phyloP scores from a whole-genome alignment of 164 flowering plant genomes.

The Stephania cephalantha region DNA sequence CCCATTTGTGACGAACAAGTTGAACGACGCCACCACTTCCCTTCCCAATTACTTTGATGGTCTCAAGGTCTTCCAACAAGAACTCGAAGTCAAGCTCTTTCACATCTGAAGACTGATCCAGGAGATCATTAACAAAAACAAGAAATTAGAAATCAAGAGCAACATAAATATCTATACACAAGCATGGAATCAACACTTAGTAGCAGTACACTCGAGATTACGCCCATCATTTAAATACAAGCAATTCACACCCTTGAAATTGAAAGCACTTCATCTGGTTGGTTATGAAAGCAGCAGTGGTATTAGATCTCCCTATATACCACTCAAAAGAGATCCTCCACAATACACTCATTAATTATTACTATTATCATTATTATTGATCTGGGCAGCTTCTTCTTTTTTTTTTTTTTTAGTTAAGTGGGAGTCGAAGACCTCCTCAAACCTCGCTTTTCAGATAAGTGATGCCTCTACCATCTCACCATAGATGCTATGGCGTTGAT shows the following conservation, averaged over 20 bases:
- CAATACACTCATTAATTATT: not conserved
- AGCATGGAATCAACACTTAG: not conserved
- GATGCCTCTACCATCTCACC: too few species aligned
- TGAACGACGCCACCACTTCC: constrained; percentile 99
- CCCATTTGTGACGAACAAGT: constrained; percentile 97
- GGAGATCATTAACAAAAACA: constrained; percentile 11
- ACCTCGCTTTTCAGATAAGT: too few species aligned
- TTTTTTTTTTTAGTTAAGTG: too few species aligned
- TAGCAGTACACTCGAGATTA: not conserved
- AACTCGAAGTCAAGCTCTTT: constrained; percentile 73
- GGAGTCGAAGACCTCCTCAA: too few species aligned
- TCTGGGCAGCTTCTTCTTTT: not conserved
- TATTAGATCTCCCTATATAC: not conserved
- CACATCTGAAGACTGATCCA: constrained; percentile 53
- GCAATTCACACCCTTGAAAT: not conserved
- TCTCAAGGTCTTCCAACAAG: constrained; percentile 86
- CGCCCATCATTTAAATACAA: not conserved
- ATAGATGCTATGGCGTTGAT: too few species aligned
- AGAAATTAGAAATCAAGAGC: not conserved
- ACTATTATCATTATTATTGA: not conserved
- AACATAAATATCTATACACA: not conserved
- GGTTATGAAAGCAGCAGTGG: not conserved
- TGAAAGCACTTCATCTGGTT: not conserved
- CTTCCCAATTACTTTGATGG: constrained; percentile 93
- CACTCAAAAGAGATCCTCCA: not conserved